phyloP scores from a whole-genome alignment of 164 flowering plant species.

The Sextonia rubra region DNA sequence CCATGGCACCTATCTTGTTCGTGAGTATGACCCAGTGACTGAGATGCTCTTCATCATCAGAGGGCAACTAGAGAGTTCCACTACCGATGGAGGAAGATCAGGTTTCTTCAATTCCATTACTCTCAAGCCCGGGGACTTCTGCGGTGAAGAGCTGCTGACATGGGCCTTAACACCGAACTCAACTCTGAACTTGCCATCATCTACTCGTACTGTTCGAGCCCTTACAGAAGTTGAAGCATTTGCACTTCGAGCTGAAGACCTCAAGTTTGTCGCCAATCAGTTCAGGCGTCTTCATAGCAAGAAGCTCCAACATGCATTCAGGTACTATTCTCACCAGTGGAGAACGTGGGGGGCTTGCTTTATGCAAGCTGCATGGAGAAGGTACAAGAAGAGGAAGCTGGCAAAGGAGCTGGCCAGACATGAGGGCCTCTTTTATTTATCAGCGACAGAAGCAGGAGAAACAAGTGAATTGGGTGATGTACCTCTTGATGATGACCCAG shows the following conservation, averaged over 20 bases:
- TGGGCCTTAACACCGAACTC: constrained; percentile 80
- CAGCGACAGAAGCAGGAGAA: constrained; percentile 23
- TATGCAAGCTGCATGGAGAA: constrained; percentile 73
- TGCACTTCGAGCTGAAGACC: constrained; percentile 59
- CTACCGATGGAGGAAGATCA: constrained; percentile 66
- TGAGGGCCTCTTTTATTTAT: constrained; percentile 10
- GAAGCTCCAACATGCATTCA: constrained; percentile 66
- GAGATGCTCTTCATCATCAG: constrained; percentile 78
- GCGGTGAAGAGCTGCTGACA: constrained; percentile 77
- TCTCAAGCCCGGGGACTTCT: constrained; percentile 68
- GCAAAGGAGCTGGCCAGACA: constrained; percentile 13
- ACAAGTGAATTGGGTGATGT: background rate
- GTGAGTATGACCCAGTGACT: constrained; percentile 75
- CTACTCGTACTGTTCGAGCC: constrained; percentile 57
- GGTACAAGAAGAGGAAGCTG: constrained; percentile 39
- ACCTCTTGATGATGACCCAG: constrained; percentile 2
- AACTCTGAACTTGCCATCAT: constrained; percentile 47
- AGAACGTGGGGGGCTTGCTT: constrained; percentile 70
- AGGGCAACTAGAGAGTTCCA: constrained; percentile 46
- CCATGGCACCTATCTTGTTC: constrained; percentile 40
- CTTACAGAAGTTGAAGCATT: constrained; percentile 66
- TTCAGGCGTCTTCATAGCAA: constrained; percentile 64
- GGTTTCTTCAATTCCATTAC: constrained; percentile 60
- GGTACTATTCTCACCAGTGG: constrained; percentile 68
- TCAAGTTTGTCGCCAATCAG: constrained; percentile 65